Evolutionary conservation across 2,329 filamentous ascomycete species (phyloP).

Genomic region (Sarocladiaceae sp.): DNA sequence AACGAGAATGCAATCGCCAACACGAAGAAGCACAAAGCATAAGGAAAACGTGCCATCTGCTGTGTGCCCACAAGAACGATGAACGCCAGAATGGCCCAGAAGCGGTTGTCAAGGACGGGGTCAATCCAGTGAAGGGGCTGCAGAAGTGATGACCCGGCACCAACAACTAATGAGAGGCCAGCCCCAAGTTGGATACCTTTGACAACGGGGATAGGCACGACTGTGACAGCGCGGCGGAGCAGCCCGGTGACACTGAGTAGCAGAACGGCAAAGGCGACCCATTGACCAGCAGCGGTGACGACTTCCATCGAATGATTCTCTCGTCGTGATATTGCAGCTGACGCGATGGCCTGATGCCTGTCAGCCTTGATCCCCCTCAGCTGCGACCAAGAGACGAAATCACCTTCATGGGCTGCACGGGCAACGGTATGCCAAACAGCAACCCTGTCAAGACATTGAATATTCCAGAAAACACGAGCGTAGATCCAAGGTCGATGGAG

Average conservation of each 20-base stretch:
- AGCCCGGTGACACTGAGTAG: constrained; percentile 74
- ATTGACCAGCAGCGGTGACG: constrained; percentile 70
- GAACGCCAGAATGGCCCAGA: constrained; percentile 73
- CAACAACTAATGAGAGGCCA: constrained; percentile 74
- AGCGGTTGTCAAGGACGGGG: constrained; percentile 67
- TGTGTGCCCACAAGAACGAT: constrained; percentile 63
- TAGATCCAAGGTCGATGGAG: constrained; percentile 76
- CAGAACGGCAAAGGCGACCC: constrained; percentile 67
- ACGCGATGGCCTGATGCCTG: constrained; percentile 64
- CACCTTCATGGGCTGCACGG: constrained; percentile 81
- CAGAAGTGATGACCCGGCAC: constrained; percentile 65
- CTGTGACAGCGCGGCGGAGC: constrained; percentile 64
- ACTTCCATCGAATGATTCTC: constrained; percentile 46
- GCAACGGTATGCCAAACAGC: constrained; percentile 80
- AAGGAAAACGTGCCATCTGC: constrained; percentile 62
- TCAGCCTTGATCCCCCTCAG: not conserved
- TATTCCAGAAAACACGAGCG: constrained; percentile 79
- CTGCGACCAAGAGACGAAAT: too few relatives aligned
- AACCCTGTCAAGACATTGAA: constrained; percentile 81
- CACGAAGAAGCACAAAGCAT: constrained; percentile 66
- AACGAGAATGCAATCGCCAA: constrained; percentile 61
- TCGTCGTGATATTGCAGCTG: constrained; percentile 71
- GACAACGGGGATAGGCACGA: constrained; percentile 78
- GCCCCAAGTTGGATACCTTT: constrained; percentile 95
- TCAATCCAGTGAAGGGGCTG: constrained; percentile 61